These are phyloP conservation scores for Yamadazyma siamensis DNA, from an alignment of 1,139 yeast species.

Conservation along the genomic window DNA sequence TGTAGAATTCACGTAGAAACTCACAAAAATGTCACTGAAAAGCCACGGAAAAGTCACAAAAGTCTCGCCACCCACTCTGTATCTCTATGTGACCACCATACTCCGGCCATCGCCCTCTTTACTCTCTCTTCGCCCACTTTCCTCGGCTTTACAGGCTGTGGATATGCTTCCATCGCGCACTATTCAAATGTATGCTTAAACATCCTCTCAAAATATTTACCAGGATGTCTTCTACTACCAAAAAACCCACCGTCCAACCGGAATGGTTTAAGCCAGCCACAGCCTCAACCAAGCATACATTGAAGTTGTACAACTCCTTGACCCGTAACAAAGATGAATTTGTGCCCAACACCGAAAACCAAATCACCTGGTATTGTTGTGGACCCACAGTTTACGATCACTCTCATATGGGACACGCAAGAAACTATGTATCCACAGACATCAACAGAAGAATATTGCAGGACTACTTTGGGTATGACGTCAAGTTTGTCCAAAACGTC, in stretches of 20 bases:
- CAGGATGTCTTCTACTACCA: conserved; percentile 25
- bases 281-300: conserved; percentile 9
- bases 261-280: conserved; percentile 33
- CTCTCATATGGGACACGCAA: conserved; percentile 98
- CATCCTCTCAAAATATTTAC: conserved; percentile 8
- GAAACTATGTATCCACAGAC: conserved; percentile 93
- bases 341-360: conserved; percentile 56
- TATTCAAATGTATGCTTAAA: conserved; percentile 10
- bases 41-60: too few species aligned
- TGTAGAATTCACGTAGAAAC: too few species aligned
- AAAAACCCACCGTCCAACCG: conserved; percentile 36
- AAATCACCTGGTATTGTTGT: conserved; percentile 93
- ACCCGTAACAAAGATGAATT: conserved; percentile 80
- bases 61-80: neutral
- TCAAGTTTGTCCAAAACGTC: conserved; percentile 88
- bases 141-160: too few species aligned
- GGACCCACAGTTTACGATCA: conserved; percentile 99
- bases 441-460: conserved; percentile 84
- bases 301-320: conserved; percentile 66
- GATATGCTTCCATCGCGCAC: conserved; percentile 2
- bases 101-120: neutral
- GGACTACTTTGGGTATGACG: conserved; percentile 87
- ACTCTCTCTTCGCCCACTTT: neutral
- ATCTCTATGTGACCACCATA: neutral
- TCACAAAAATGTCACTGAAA: too few species aligned